These are phyloP conservation scores for Neofusicoccum laricinum DNA, from an alignment of 2,329 filamentous ascomycete genomes.

Conservation along the genomic window DNA sequence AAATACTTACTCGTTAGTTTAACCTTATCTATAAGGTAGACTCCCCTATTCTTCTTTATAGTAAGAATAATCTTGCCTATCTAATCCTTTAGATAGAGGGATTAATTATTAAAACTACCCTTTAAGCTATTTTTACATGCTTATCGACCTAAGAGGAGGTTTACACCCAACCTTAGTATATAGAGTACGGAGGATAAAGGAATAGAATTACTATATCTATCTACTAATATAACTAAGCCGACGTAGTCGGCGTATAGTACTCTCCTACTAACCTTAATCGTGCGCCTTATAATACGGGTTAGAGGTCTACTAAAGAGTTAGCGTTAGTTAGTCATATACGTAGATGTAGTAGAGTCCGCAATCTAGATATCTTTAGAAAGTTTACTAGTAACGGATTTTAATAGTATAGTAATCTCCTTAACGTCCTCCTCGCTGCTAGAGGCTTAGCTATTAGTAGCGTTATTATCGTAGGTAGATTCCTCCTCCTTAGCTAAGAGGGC, in stretches of 20 bases:
- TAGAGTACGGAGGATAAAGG: background rate
- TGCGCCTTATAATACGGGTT: background rate
- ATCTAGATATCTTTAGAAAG: background rate
- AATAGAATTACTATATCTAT: background rate
- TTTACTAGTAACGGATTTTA: background rate
- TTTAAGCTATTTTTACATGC: background rate
- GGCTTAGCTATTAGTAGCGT: background rate
- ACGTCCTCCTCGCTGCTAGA: background rate
- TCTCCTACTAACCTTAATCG: background rate
- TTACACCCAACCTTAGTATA: background rate
- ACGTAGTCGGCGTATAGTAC: background rate
- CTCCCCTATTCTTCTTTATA: background rate
- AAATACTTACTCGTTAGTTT: background rate
- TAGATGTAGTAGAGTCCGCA: background rate
- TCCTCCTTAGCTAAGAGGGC: background rate
- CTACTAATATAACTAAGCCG: background rate
- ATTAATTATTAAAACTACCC: background rate
- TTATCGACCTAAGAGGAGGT: background rate
- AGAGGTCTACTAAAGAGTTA: background rate
- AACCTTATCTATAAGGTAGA: background rate
- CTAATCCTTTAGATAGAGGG: background rate
- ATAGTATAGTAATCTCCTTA: background rate
- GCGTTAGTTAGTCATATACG: background rate
- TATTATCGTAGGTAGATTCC: background rate
- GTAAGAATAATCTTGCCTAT: background rate